Base-by-base conservation (phyloP, 164 flowering plant species). In the Magnolia sinica region DNA sequence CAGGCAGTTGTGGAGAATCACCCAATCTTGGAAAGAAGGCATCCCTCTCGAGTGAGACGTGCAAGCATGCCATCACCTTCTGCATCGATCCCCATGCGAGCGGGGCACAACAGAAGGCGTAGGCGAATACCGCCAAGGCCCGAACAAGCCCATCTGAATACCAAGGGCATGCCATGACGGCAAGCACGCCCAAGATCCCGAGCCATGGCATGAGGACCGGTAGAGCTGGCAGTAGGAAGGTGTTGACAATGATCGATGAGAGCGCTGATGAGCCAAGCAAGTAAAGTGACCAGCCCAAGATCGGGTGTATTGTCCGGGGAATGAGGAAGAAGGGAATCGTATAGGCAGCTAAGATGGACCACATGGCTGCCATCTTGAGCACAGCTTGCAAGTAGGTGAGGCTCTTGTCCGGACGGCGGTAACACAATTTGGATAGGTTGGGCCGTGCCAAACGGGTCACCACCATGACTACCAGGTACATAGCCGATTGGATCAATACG, bases 101-200 rank as follows among this genome's bases (percentile, higher is more conserved):
- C 0, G 99, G 99, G 0, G 99, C 83, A 58, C 77, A 80, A 74
- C 95, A 91, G 58, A 90, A 92, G 2, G 97, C 97, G 67, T 96
- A 96, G 11, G 72, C 91, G 74, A 92, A 92, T 20, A 93, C 87
- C 0, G 87, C 75, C 0, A 94, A 80, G 45, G 94, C 97, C 79
- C 98, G 83, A 4, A 87, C 81, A 45, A 94, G 81, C 7, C 99
- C 99, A 70, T 92, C 80, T 0, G 84, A 22, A 77, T 94, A 96
- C 90, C 91, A 91, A 31, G 99, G 97, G 77, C n/a, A 86, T 8
- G 95, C 98, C 99, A 96, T 94, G 67, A 91, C 93, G 11, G 89
- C 19, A 71, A 96, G 96, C 1, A 84, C 59, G 8, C 96, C 97
- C 8, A 86, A 67, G 11, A 94, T 87, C 19, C 87, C 90, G 1